A percentile compares a stretch with the other conserved stretches of the same genome.
phyloP scores from a whole-genome alignment of 1,284 basidiomycete genomes.

The Hymenochaete sp. region DNA sequence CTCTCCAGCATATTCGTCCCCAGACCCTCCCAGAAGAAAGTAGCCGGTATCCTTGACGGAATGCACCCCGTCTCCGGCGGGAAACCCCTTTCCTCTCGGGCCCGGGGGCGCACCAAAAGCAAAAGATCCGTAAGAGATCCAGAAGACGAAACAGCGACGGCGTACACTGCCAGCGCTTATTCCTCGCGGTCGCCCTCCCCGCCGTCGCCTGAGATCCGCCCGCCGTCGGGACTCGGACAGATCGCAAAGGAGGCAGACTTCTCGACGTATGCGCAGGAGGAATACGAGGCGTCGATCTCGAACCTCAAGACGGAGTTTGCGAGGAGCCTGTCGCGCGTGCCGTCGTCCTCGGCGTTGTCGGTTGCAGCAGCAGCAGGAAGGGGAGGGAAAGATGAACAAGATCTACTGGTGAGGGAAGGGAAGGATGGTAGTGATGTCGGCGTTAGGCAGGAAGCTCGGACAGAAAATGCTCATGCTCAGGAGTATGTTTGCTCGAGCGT shows the following conservation, averaged over 20 bases:
- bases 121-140: not conserved
- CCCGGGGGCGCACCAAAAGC: no score
- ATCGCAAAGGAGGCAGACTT: slow-evolving; percentile 12
- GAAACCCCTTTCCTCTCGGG: not conserved
- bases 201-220: slow-evolving; percentile 16
- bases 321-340: no score
- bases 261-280: slow-evolving; percentile 14
- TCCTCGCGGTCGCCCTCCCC: slow-evolving; percentile 18
- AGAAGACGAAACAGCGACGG: not conserved
- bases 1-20: slow-evolving; percentile 15
- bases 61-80: slow-evolving; percentile 9
- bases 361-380: no score
- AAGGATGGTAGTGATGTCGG: no score
- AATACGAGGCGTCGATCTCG: slow-evolving; percentile 10
- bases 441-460: no score
- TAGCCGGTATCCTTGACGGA: slow-evolving; percentile 11
- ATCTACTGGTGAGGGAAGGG: no score
- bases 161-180: slow-evolving; percentile 13
- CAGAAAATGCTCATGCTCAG: no score
- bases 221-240: slow-evolving; percentile 15
- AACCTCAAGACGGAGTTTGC: no score
- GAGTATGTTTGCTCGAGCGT: no score
- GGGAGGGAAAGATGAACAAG: no score
- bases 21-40: slow-evolving; percentile 12
- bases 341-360: no score